These are phyloP conservation scores for Sphaerulina populicola DNA, from an alignment of 2,329 filamentous ascomycete genomes.

Conservation along the genomic window DNA sequence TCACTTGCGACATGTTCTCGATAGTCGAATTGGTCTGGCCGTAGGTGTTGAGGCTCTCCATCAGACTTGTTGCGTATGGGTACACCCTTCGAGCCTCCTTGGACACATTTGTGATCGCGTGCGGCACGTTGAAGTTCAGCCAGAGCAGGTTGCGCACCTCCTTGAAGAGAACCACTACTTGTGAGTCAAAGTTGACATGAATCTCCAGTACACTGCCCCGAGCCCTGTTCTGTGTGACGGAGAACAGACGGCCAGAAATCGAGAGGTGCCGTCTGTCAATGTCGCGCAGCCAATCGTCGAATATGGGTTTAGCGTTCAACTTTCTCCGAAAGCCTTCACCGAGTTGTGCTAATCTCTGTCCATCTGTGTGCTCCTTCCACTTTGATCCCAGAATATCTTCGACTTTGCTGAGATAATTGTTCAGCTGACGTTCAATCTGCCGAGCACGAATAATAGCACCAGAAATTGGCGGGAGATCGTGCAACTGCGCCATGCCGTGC, in stretches of 20 bases:
- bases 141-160: conserved; percentile 93
- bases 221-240: conserved; percentile 79
- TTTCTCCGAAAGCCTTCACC: conserved; percentile 93
- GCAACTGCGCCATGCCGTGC: conserved; percentile 94
- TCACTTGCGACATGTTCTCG: conserved; percentile 74
- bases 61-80: conserved; percentile 91
- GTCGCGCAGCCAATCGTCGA: conserved; percentile 89
- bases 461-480: conserved; percentile 89
- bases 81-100: conserved; percentile 99
- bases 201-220: conserved; percentile 83
- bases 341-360: conserved; percentile 85
- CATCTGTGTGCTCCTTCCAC: conserved; percentile 90
- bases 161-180: conserved; percentile 97
- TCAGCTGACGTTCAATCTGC: conserved; percentile 91
- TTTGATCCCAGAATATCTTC: conserved; percentile 92
- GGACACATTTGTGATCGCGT: conserved; percentile 87
- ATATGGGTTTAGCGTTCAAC: conserved; percentile 86
- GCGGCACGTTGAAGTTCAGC: conserved; percentile 89
- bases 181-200: conserved; percentile 89
- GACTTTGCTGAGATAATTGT: conserved; percentile 98
- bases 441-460: conserved; percentile 96
- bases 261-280: conserved; percentile 81
- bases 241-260: conserved; percentile 86
- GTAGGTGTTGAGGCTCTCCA: conserved; percentile 95
- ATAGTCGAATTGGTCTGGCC: conserved; percentile 82